These are phyloP conservation scores for Botrytis porri DNA, from an alignment of 2,329 filamentous ascomycete genomes.

Conservation along the genomic window DNA sequence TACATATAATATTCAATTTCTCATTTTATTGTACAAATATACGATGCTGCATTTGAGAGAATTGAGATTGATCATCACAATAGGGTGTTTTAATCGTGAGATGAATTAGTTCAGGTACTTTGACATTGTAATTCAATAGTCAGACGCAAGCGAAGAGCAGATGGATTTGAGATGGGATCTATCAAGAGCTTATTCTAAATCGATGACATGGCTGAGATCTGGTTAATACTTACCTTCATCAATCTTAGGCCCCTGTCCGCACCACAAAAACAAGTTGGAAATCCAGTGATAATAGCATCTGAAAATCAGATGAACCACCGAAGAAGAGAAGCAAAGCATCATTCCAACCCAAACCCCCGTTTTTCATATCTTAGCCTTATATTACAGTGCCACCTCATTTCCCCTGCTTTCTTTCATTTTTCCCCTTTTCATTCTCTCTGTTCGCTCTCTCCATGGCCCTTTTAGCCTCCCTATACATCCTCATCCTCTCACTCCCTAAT, in stretches of 20 bases:
- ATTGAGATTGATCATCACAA: neutral
- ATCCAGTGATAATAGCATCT: neutral
- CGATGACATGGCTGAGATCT: neutral
- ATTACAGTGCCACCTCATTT: neutral
- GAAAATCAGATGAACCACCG: neutral
- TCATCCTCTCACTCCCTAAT: slow-evolving; percentile 43
- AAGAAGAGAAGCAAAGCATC: neutral
- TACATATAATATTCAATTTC: neutral
- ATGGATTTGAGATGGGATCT: neutral
- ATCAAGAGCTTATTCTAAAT: neutral
- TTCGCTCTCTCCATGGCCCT: slow-evolving; percentile 42
- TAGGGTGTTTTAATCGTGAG: neutral
- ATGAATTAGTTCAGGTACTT: neutral
- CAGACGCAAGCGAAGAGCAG: neutral
- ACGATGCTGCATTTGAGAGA: no score
- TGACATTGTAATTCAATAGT: neutral
- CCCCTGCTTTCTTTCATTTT: neutral
- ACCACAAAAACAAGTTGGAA: neutral
- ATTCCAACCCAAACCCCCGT: neutral
- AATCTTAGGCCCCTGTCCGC: neutral
- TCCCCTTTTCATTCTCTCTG: neutral
- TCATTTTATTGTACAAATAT: neutral
- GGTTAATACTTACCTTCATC: neutral
- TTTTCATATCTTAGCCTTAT: neutral
- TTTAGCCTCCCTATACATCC: slow-evolving; percentile 42